Evolutionary conservation across 2,329 filamentous ascomycete genomes (phyloP), one percentile per base, ranked within the genome.

Genomic region (Colletotrichum paranaense): DNA sequence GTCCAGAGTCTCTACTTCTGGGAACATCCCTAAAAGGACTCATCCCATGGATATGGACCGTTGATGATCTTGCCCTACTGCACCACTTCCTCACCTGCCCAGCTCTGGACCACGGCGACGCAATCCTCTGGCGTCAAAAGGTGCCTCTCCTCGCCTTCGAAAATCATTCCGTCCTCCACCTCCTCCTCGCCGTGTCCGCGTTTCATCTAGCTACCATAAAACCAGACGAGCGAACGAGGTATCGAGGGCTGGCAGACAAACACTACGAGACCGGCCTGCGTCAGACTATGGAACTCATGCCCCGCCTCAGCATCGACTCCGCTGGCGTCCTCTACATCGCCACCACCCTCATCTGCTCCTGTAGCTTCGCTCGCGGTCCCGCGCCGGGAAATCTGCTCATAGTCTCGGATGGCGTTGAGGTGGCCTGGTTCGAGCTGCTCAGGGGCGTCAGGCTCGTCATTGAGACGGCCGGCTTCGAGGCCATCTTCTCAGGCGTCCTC

Each of bases 351-450:
- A 60, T 73, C 6, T 74, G 74, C 63, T 57, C 59, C 7, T 73
- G 58, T 6, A 66, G 60, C 7, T 76, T 75, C 9, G 73, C 73
- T 6, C 35, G 42, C 16, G 32, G 55, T n/a, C 74, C 75, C 5
- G 57, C 59, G n/a, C 66, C 68, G 5, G 76, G 75, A 1, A 62
- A 77, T 46, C 56, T 77, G 8, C 62, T 77, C 3, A 62, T 77
- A 22, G 69, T 76, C 16, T 72, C 76, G 0, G 68, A 70, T 14
- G 59, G 70, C 5, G 67, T 67, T n/a, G 67, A 75, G 9, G 76
- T 77, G 5, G 62, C 75, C 1, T 77, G 75, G 76, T 49, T 76
- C 7, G 57, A 74, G n/a, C 63, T 77, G 2, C 49, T 77, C 3
- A 26, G 64, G 6, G 76, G 75, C 6, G 76, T 77, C 14, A 58